Evolutionary conservation across 441 rosid genomes (phyloP), one percentile per base, ranked within the genome.

Genomic region (Arabidopsis lyrata): DNA sequence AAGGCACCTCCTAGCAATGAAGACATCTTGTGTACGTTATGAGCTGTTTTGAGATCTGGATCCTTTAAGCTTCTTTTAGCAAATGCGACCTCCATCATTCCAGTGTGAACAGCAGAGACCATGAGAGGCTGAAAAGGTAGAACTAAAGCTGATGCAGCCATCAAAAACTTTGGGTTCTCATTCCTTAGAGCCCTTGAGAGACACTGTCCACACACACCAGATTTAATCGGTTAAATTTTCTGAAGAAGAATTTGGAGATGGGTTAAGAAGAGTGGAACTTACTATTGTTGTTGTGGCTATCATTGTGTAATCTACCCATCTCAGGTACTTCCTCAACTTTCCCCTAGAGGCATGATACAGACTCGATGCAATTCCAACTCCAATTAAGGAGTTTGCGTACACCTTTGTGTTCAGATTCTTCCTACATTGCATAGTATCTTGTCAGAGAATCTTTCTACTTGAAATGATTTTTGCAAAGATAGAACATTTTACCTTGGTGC

Each of bases 31-130:
- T 95, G 98, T 62, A 95, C 81, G 8, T 69, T 87, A 78, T 95
- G 95, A 34, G 81, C 87, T 81, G 76, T 83, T 75, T 80, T 89
- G 58, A 95, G 81, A 13, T 90, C 93, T 13, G 99, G 99, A 79
- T 95, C 90, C 72, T 89, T 80, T 44, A 88, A 20, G 53, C 86
- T 89, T 86, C 91, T 74, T 80, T 89, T 88, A 0, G 98, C 96
- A 78, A 92, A 95, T 70, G 92, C 97, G 10, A 89, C 97, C 92
- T 93, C 96, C 99, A 91, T 90, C 92, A 95, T 84, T 73, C 99
- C 99, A 7, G 96, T 86, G 79, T 92, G 99, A 77, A 93, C 75
- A 3, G 87, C 95, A 29, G 99, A 85, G 76, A 95, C 99, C 96
- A 95, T 86, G 45, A 91, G 83, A 32, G 99, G 98, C 73, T 95